Conservation (phyloP, 306 rosid genomes). For the Gastrolobium bilobum region DNA sequence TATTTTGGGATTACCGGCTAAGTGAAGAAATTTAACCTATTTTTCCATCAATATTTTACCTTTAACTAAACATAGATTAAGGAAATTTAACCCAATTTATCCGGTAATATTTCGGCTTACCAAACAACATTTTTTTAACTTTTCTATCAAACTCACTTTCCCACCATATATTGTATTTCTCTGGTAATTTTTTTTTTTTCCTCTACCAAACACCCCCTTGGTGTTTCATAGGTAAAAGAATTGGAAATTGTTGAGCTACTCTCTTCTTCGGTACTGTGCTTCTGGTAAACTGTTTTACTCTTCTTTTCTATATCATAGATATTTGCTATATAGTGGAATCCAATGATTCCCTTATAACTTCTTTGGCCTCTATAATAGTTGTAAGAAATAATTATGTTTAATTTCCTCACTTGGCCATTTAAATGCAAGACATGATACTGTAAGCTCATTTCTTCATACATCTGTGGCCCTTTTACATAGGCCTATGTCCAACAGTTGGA, state of each 20-base stretch:
- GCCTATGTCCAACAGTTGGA: constrained; percentile 98
- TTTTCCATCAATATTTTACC: too few species aligned
- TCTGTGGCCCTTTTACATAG: constrained; percentile 51
- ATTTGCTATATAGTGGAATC: constrained; percentile 22
- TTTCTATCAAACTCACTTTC: too few species aligned
- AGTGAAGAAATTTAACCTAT: too few species aligned
- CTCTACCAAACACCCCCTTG: not conserved
- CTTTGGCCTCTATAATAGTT: constrained; percentile 10
- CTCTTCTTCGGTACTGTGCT: constrained; percentile 15
- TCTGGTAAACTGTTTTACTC: not conserved
- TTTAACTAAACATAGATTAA: too few species aligned
- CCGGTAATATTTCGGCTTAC: too few species aligned
- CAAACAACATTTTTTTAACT: too few species aligned
- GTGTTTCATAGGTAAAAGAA: constrained; percentile 11
- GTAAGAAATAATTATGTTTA: constrained; percentile 31
- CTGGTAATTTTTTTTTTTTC: too few species aligned
- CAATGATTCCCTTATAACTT: constrained; percentile 22
- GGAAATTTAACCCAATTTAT: too few species aligned
- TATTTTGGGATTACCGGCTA: too few species aligned
- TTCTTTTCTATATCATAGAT: not conserved
- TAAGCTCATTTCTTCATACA: constrained; percentile 30
- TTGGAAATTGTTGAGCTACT: constrained; percentile 7
- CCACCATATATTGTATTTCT: too few species aligned
- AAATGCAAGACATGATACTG: constrained; percentile 27
- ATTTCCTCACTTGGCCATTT: constrained; percentile 24